A percentile compares a stretch with the other conserved stretches of the same genome.
Evolutionary conservation across 1,284 basidiomycete species (phyloP).

Genomic region (Rhodotorula mucilaginosa): DNA sequence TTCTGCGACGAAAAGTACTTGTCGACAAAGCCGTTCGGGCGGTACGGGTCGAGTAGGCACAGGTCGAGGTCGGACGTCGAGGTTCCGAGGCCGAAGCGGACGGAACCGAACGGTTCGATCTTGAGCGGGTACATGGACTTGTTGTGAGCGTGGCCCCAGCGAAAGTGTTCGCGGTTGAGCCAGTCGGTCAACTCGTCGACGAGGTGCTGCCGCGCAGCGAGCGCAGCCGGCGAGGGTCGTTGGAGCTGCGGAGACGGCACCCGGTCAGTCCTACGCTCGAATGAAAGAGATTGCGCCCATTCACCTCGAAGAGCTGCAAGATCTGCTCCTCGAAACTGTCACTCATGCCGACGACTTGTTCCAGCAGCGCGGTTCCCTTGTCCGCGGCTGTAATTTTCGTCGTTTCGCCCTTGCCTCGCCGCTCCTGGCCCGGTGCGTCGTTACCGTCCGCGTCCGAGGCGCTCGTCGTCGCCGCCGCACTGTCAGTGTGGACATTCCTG

Average conservation of each 20-base stretch:
- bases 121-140: conserved; percentile 17
- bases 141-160: conserved; percentile 35
- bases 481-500: background rate
- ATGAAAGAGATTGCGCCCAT: background rate
- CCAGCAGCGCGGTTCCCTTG: conserved; percentile 2
- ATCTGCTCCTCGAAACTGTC: conserved; percentile 13
- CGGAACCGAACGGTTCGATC: conserved; percentile 41
- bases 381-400: background rate
- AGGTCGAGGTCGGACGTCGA: conserved; percentile 43
- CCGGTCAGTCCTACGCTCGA: background rate
- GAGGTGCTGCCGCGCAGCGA: conserved; percentile 30
- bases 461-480: background rate
- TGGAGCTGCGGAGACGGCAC: conserved; percentile 15
- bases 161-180: conserved; percentile 29
- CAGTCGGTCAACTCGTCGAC: conserved; percentile 23
- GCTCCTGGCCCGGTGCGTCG: background rate
- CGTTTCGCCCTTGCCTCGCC: background rate
- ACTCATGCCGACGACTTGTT: background rate
- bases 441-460: background rate
- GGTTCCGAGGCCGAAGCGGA: conserved; percentile 41
- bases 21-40: conserved; percentile 36
- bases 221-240: conserved; percentile 20
- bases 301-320: conserved; percentile 20
- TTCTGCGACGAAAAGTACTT: conserved; percentile 27
- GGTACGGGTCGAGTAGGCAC: conserved; percentile 43